These are phyloP conservation scores for Botryosphaeria dothidea DNA, from an alignment of 2,329 filamentous ascomycete genomes.

Conservation along the genomic window DNA sequence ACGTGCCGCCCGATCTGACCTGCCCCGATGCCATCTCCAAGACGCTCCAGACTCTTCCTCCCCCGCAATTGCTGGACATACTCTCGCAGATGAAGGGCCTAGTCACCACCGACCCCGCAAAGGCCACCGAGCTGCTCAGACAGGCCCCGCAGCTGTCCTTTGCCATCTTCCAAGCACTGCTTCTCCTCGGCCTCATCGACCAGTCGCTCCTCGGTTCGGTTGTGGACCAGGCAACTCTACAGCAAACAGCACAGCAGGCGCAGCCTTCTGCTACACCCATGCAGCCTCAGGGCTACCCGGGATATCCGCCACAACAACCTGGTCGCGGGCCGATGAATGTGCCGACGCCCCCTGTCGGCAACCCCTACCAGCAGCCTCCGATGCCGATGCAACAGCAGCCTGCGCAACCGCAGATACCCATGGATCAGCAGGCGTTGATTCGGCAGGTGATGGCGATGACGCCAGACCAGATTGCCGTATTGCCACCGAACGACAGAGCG, in stretches of 20 bases:
- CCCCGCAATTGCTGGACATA: constrained; percentile 88
- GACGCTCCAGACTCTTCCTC: constrained; percentile 82
- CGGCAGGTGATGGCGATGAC: constrained; percentile 80
- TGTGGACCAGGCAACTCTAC: constrained; percentile 59
- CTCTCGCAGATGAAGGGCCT: constrained; percentile 92
- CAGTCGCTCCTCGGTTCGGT: constrained; percentile 79
- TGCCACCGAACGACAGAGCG: constrained; percentile 72
- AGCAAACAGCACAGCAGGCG: constrained; percentile 33
- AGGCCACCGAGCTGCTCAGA: constrained; percentile 81
- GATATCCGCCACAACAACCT: constrained; percentile 34
- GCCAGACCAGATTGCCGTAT: constrained; percentile 74
- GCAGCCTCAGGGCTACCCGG: constrained; percentile 35
- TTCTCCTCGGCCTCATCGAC: constrained; percentile 91
- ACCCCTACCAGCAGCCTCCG: constrained; percentile 36
- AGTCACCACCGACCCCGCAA: constrained; percentile 76
- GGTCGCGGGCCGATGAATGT: constrained; percentile 40
- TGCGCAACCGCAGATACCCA: constrained; percentile 31
- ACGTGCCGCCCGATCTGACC: constrained; percentile 78
- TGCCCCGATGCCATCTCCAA: constrained; percentile 90
- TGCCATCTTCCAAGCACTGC: constrained; percentile 89
- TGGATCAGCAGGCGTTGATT: constrained; percentile 72
- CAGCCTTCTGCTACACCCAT: constrained; percentile 39
- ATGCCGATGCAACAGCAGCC: constrained; percentile 45
- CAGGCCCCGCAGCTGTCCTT: constrained; percentile 92
- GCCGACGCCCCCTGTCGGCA: constrained; percentile 52